Percentiles rank a stretch among this genome's conserved stretches.
These are phyloP conservation scores for Ambrosiella xylebori DNA, from an alignment of 2,329 filamentous ascomycete genomes.

Conservation along the genomic window DNA sequence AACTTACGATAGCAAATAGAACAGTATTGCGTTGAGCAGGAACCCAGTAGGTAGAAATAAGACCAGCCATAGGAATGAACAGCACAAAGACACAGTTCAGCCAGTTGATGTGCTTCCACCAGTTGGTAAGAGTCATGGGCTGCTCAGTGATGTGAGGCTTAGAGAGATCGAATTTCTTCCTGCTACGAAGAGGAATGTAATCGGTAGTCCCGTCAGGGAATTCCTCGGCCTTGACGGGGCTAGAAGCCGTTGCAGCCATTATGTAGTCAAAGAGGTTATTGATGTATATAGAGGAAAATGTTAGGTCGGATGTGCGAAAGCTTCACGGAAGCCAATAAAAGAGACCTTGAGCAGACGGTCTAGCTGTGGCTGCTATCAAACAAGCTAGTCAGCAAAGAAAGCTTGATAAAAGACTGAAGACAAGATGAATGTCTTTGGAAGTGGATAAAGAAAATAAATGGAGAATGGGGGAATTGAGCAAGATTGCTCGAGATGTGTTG, in stretches of 20 bases:
- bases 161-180: constrained; percentile 32
- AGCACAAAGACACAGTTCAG: constrained; percentile 72
- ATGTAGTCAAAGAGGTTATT: neutral
- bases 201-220: constrained; percentile 38
- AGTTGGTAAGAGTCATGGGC: constrained; percentile 65
- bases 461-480: neutral
- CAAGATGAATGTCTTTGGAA: neutral
- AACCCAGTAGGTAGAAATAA: constrained; percentile 61
- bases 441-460: neutral
- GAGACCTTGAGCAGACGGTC: neutral
- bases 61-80: constrained; percentile 55
- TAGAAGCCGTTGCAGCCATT: constrained; percentile 22
- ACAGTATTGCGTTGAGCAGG: constrained; percentile 55
- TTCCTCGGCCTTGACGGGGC: constrained; percentile 24
- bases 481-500: neutral
- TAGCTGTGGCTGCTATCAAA: neutral
- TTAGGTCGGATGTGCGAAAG: constrained; percentile 1
- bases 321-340: neutral
- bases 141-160: constrained; percentile 78
- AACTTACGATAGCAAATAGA: constrained; percentile 42
- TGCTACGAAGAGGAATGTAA: constrained; percentile 31
- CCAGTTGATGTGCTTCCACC: constrained; percentile 90
- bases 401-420: neutral
- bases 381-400: constrained; percentile 2
- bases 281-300: neutral